These are phyloP conservation scores for Trypanosoma boissoni DNA, from an alignment of 208 protist species.

Conservation along the genomic window DNA sequence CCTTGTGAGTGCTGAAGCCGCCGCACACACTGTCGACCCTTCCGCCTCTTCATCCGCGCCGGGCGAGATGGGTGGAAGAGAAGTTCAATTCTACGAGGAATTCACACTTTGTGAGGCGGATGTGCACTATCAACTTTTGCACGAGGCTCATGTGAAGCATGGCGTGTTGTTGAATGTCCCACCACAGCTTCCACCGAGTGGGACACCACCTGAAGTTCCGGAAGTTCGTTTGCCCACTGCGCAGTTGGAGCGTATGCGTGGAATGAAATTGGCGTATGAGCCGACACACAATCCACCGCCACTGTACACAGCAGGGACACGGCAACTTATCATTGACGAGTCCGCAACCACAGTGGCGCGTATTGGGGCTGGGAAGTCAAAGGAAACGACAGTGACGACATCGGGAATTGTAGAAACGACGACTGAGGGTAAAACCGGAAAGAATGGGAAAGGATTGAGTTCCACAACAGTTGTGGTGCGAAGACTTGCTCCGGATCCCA, in stretches of 20 bases:
- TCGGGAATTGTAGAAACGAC: neutral
- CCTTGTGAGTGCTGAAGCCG: too few relatives aligned
- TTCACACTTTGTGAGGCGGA: constrained; percentile 30
- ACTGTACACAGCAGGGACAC: constrained; percentile 22
- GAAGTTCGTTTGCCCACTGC: constrained; percentile 33
- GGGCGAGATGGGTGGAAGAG: constrained; percentile 3
- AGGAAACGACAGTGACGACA: neutral
- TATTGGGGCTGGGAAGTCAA: neutral
- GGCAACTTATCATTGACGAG: constrained; percentile 41
- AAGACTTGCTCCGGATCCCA: constrained; percentile 31
- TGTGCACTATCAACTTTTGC: constrained; percentile 47
- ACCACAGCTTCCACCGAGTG: constrained; percentile 60
- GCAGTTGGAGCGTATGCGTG: constrained; percentile 38
- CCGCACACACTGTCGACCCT: too few relatives aligned
- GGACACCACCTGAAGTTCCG: constrained; percentile 41
- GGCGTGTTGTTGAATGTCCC: constrained; percentile 69
- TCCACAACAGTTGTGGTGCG: constrained; percentile 17
- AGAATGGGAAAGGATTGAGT: neutral
- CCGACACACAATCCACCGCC: constrained; percentile 26
- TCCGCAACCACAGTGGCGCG: constrained; percentile 27
- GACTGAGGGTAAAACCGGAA: neutral
- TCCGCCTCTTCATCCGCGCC: too few relatives aligned
- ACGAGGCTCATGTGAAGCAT: constrained; percentile 74
- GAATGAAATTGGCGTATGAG: constrained; percentile 21
- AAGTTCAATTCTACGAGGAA: constrained; percentile 24